Evolutionary conservation across 148 eudicot species (phyloP), one percentile per base, ranked within the genome.

Genomic region (Dianthus caryophyllus): DNA sequence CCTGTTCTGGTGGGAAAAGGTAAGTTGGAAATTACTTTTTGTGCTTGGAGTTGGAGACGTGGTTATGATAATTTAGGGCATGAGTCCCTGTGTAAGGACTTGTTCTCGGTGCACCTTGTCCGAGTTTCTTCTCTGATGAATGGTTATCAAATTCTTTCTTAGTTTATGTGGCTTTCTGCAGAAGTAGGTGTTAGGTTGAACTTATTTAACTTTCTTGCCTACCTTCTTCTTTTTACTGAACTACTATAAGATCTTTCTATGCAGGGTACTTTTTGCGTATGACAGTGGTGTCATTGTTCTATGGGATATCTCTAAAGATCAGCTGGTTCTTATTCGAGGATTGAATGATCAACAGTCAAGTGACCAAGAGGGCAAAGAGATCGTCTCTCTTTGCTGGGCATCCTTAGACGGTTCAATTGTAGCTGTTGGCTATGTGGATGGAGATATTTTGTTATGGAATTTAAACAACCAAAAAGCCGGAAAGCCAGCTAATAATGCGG

Each of bases 341-440:
- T 59, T 61, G 75, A 82, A 83, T 50, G 86, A 82, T 80, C 84
- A 85, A 26, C 80, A 78, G 44, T 65, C 76, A 51, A 82, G 73
- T 66, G 84, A 79, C 21, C 76, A 82, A 52, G 76, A 51, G 55
- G 93, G 87, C 66, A 95, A 90, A 75, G 99, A 90, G 65, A 90
- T 95, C 59, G 81, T 87, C 67, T 78, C 97, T 71, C 86, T 88
- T 14, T 90, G 97, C 72, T 95, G 99, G 99, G 97, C 84, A 47
- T 88, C 97, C 66, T 76, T 84, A 69, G 99, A 90, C 81, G 97
- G 96, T 48, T 86, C 99, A 52, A 65, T 88, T 69, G 75, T 88
- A 61, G 99, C 99, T 73, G 93, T 87, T 66, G 99, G 99, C 72
- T 95, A 95, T 72, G 82, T 88, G 33, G 97, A 95, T 76, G 99